These are phyloP conservation scores for Clausena lansium DNA, from an alignment of 345 rosid genomes.

Conservation along the genomic window DNA sequence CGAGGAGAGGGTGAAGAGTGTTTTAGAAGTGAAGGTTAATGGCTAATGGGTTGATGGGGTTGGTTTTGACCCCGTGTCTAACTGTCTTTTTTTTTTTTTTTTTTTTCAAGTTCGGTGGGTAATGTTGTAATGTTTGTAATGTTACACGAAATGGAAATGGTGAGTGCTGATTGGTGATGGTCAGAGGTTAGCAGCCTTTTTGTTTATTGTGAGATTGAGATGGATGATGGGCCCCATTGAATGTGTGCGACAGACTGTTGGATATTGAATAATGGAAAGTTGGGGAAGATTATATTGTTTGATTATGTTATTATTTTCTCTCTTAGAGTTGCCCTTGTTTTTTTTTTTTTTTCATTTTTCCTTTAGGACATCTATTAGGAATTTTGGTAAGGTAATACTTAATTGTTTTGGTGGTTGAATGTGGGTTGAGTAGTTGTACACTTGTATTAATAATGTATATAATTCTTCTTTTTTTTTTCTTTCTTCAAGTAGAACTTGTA, in stretches of 20 bases:
- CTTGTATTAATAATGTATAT: too few relatives aligned
- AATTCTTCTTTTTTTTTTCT: too few relatives aligned
- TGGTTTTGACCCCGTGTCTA: constrained; percentile 32
- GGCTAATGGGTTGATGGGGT: not conserved
- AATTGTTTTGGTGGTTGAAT: too few relatives aligned
- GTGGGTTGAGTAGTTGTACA: too few relatives aligned
- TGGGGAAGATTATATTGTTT: not conserved
- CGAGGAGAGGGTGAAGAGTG: constrained; percentile 10
- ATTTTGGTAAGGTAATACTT: not conserved
- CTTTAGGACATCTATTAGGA: not conserved
- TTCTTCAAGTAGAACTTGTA: too few relatives aligned
- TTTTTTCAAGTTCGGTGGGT: not conserved
- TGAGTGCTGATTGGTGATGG: constrained; percentile 8
- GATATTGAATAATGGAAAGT: not conserved
- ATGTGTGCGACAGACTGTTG: not conserved
- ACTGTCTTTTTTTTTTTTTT: too few relatives aligned
- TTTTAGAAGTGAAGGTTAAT: constrained; percentile 8
- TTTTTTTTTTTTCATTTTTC: not conserved
- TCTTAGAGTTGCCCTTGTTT: not conserved
- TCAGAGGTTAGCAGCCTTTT: constrained; percentile 32
- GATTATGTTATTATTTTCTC: not conserved
- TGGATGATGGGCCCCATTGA: not conserved
- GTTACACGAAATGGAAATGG: not conserved
- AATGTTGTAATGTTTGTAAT: not conserved
- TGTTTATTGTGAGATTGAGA: not conserved